phyloP scores from a whole-genome alignment of 345 rosid genomes.

The Kernera saxatilis region DNA sequence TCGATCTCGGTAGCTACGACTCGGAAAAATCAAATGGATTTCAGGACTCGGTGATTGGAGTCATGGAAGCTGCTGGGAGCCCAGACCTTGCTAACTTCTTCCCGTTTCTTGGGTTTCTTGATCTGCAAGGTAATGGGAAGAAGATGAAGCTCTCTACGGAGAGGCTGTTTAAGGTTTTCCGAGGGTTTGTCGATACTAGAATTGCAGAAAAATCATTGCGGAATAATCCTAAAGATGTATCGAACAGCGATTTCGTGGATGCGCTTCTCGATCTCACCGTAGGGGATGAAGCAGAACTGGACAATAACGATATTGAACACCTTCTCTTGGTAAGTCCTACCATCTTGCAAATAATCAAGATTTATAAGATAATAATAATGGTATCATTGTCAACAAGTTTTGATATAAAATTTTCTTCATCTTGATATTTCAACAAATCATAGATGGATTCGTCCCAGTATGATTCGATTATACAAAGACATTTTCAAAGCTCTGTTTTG shows the following conservation, averaged over 20 bases:
- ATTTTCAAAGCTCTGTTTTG: too few relatives aligned
- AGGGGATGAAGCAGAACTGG: constrained; percentile 9
- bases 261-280: not conserved
- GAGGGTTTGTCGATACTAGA: constrained; percentile 23
- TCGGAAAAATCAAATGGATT: not conserved
- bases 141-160: not conserved
- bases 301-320: not conserved
- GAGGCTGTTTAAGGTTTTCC: constrained; percentile 7
- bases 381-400: not conserved
- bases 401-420: not conserved
- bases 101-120: constrained; percentile 11
- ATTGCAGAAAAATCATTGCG: not conserved
- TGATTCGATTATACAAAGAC: not conserved
- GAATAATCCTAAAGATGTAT: not conserved
- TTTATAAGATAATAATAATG: not conserved
- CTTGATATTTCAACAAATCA: not conserved
- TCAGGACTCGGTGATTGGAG: not conserved
- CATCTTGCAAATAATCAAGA: constrained; percentile 4
- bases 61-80: not conserved
- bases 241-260: constrained; percentile 10
- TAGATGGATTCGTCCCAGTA: not conserved
- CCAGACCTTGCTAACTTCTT: constrained; percentile 18
- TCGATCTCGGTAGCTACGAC: constrained; percentile 14
- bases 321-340: not conserved
- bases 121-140: constrained; percentile 14